Evolutionary conservation across 2,329 filamentous ascomycete species (phyloP), one percentile per base, ranked within the genome.

Genomic region (Penicillium psychrosexuale): DNA sequence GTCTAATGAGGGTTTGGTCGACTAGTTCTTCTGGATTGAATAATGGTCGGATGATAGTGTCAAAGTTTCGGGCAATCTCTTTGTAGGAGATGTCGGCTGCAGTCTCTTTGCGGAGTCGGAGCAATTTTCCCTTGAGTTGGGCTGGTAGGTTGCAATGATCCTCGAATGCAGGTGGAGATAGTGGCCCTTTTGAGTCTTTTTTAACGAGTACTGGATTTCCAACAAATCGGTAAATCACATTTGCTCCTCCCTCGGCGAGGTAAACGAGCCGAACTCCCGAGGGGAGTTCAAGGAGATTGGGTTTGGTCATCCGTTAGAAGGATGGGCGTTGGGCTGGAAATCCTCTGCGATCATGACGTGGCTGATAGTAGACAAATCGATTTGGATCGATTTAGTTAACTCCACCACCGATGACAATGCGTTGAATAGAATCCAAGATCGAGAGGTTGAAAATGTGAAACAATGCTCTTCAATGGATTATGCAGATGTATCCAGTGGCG

Each of bases 231-330:
- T 89, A 91, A 59, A 92, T 86, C 48, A 87, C 81, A 70, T 94
- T 93, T 50, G 90, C 89, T 24, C 88, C 86, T 24, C 89, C 90
- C 71, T 94, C 89, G 24, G 79, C 80, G 9, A 84, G 71, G 59
- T 83, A 84, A 13, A 66, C 50, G 53, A 75, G 66, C 53, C 70
- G 66, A 58, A 69, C 64, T 55, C 69, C 68, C 43, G 53, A 39
- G 3, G 72, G 71, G 57, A 76, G 66, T 61, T 75, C 71, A 8
- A 71, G 61, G 8, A 68, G 56, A 54, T 53, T 65, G 47, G 62
- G 62, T 53, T 69, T 68, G 30, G 69, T 67, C 70, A 74, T 74
- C 62, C 60, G 62, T 62, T 57, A 45, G 56, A 51, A 56, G 60
- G 36, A 61, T 49, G 56, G 33, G 43, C 22, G 34, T 47, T 37